These are phyloP conservation scores for Cytospora chrysosperma DNA, from an alignment of 2,329 filamentous ascomycete species.

Conservation along the genomic window DNA sequence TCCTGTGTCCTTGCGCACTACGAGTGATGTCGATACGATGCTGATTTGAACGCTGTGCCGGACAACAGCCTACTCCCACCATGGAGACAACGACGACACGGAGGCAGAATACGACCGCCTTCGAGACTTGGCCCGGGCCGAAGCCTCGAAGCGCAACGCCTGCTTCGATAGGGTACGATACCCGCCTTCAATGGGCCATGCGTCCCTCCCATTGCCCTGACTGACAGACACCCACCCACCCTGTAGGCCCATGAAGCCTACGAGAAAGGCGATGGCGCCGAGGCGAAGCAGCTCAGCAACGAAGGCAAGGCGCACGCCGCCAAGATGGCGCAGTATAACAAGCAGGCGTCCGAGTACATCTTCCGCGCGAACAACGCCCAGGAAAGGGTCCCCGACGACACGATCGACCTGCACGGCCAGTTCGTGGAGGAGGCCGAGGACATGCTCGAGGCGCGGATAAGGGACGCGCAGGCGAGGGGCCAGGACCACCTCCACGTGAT, in stretches of 20 bases:
- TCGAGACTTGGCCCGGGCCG: slow-evolving; percentile 76
- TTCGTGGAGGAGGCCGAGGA: slow-evolving; percentile 94
- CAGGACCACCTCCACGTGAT: slow-evolving; percentile 90
- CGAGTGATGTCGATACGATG: slow-evolving; percentile 21
- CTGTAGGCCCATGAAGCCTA: slow-evolving; percentile 74
- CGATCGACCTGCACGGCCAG: slow-evolving; percentile 91
- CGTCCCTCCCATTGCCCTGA: not conserved
- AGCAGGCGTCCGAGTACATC: slow-evolving; percentile 88
- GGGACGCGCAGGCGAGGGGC: slow-evolving; percentile 68
- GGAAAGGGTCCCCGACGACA: slow-evolving; percentile 73
- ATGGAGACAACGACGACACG: slow-evolving; percentile 53
- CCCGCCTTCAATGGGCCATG: not conserved
- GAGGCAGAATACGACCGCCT: slow-evolving; percentile 93
- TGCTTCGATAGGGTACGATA: slow-evolving; percentile 71
- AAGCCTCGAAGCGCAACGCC: slow-evolving; percentile 73
- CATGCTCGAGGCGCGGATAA: slow-evolving; percentile 83
- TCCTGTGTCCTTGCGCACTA: not conserved
- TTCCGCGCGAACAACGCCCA: slow-evolving; percentile 91
- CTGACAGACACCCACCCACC: slow-evolving; percentile 3
- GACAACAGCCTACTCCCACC: slow-evolving; percentile 19
- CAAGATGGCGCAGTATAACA: slow-evolving; percentile 85
- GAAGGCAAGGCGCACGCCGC: slow-evolving; percentile 82
- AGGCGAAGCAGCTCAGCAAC: slow-evolving; percentile 80
- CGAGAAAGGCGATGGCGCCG: slow-evolving; percentile 74
- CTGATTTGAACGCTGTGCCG: slow-evolving; percentile 11